These are phyloP conservation scores for Umbelopsis ramanniana DNA, from an alignment of 192 early-diverging fungal species.

Conservation along the genomic window DNA sequence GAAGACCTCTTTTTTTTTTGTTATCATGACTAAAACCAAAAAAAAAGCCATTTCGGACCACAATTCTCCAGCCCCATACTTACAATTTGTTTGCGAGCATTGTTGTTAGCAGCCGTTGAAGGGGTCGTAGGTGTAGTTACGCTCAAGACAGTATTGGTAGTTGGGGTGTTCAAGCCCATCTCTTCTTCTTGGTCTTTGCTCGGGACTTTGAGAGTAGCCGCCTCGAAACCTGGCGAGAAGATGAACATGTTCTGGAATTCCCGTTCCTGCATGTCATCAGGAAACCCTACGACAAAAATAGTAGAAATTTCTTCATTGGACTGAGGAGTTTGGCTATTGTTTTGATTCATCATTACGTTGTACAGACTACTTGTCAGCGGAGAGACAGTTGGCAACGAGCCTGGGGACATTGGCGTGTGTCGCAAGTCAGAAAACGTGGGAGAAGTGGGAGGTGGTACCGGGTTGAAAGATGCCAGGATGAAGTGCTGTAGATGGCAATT, in stretches of 20 bases:
- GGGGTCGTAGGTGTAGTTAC: not conserved
- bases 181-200: slow-evolving; percentile 65
- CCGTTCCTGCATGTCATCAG: slow-evolving; percentile 97
- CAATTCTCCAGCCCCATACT: slow-evolving; percentile 34
- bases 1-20: too few relatives aligned
- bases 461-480: slow-evolving; percentile 21
- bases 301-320: slow-evolving; percentile 92
- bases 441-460: slow-evolving; percentile 13
- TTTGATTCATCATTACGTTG: slow-evolving; percentile 26
- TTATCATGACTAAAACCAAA: too few relatives aligned
- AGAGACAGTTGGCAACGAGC: slow-evolving; percentile 22
- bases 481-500: not conserved
- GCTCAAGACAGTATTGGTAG: not conserved
- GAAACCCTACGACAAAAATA: slow-evolving; percentile 99
- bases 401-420: slow-evolving; percentile 23
- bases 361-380: slow-evolving; percentile 21
- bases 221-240: slow-evolving; percentile 97
- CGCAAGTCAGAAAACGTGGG: slow-evolving; percentile 13
- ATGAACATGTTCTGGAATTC: slow-evolving; percentile 99
- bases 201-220: slow-evolving; percentile 93
- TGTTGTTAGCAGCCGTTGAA: slow-evolving; percentile 49
- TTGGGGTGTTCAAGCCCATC: slow-evolving; percentile 39
- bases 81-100: slow-evolving; percentile 89
- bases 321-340: slow-evolving; percentile 3
- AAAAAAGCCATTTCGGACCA: too few relatives aligned